Evolutionary conservation across 73 alveolate genomes (phyloP), one percentile per base, ranked within the genome.

Genomic region (Breviolum minutum): DNA sequence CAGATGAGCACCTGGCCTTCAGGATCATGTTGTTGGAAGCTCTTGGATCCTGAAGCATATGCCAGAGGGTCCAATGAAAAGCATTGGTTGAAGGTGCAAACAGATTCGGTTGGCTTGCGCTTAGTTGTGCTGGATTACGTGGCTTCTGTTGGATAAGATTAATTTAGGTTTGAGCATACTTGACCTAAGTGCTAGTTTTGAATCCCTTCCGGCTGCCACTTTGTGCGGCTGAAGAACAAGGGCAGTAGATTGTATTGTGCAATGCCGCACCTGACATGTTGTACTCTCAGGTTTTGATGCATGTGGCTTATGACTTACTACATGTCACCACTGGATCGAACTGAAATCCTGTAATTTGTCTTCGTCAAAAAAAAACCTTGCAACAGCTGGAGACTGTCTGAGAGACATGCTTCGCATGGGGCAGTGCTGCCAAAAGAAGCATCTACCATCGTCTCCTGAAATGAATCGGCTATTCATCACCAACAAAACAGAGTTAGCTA

Each of bases 381-480:
- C 26, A 24, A 20, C 80, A 69, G 20, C 80, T 17, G 1, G 26
- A 24, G 27, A 69, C 27, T 24, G 26, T 60, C 77, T 61, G 76
- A 63, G 77, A 24, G 77, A 22, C 74, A 27, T 60, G 81, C 91
- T 11, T 86, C 94, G 22, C 62, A 62, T 26, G 94, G 81, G 24
- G 94, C 79, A 26, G 74, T 32, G 87, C 89, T 81, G 62, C 89
- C 90, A 14, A 54, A 30, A 12, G 98, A 92, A n/a, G 91, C 87
- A 81, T 92, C 98, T 68, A 92, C 66, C 81, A 26, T 79, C 69
- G 98, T 92, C 81, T 73, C 98, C 98, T 92, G 40, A 40, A 40
- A 40, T 40, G 54, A 40, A 40, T 40, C 3, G 8, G 40, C 54
- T 2, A 22, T 27, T 64, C 86, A 40, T 40, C 54, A 40, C 54